phyloP scores from a whole-genome alignment of 192 early-diverging fungal genomes.

The Neocallimastix lanati region DNA sequence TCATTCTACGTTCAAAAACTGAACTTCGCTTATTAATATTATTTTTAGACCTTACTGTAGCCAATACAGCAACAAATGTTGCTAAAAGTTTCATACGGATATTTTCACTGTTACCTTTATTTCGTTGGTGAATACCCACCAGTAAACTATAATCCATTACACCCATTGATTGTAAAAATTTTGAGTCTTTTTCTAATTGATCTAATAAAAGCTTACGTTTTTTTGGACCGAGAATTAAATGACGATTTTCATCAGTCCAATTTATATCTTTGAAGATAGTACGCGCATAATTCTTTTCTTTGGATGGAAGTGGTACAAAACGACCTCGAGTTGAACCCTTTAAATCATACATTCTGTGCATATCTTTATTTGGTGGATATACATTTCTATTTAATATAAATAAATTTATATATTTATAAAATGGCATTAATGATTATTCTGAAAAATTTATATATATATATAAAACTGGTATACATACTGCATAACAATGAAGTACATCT shows the following conservation, averaged over 20 bases:
- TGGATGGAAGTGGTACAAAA: constrained; percentile 46
- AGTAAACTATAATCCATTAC: constrained; percentile 99
- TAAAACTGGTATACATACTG: constrained; percentile 70
- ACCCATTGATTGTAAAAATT: background rate
- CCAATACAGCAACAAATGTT: background rate
- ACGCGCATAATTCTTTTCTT: constrained; percentile 57
- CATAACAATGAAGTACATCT: background rate
- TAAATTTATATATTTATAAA: too few relatives aligned
- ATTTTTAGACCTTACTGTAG: background rate
- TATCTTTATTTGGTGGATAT: constrained; percentile 89
- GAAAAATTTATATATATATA: constrained; percentile 16
- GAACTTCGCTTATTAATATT: background rate
- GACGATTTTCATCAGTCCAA: constrained; percentile 58
- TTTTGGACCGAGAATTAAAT: constrained; percentile 61
- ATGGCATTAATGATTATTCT: too few relatives aligned
- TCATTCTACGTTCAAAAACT: background rate
- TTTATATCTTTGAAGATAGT: constrained; percentile 93
- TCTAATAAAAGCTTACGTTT: constrained; percentile 61
- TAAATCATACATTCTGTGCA: constrained; percentile 88
- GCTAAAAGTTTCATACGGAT: background rate
- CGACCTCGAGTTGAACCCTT: constrained; percentile 86
- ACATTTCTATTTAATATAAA: constrained; percentile 51
- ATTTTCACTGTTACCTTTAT: constrained; percentile 43
- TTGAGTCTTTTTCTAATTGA: constrained; percentile 62
- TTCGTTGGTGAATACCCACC: constrained; percentile 78